A percentile compares a stretch with the other conserved stretches of the same genome.
phyloP scores from a whole-genome alignment of 1,139 yeast genomes.

The Kazachstania sp. region DNA sequence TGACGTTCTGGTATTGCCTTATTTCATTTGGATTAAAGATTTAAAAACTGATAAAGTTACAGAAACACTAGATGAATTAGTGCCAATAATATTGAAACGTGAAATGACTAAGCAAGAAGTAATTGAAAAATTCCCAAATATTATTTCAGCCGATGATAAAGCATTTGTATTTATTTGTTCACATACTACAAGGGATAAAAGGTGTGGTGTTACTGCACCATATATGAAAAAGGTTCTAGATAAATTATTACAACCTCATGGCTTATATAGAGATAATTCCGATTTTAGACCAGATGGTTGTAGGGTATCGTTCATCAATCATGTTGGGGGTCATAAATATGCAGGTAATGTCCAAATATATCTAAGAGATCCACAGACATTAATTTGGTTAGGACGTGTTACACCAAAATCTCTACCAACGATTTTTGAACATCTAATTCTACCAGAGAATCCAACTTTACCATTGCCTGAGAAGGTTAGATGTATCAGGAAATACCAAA shows the following conservation, averaged over 20 bases:
- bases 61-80: conserved; percentile 39
- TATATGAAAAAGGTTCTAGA: conserved; percentile 75
- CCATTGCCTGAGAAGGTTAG: conserved; percentile 31
- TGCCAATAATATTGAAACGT: conserved; percentile 36
- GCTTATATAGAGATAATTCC: conserved; percentile 61
- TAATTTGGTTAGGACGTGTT: conserved; percentile 83
- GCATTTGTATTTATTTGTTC: conserved; percentile 75
- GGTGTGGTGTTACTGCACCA: conserved; percentile 95
- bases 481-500: conserved; percentile 27
- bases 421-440: conserved; percentile 50
- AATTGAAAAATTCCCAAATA: conserved; percentile 17
- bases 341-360: conserved; percentile 83
- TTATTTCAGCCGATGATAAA: conserved; percentile 37
- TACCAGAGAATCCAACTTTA: conserved; percentile 23
- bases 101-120: conserved; percentile 12
- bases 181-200: conserved; percentile 81
- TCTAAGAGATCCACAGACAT: conserved; percentile 54
- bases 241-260: conserved; percentile 58
- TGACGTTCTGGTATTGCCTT: conserved; percentile 65
- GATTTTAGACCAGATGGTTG: conserved; percentile 72
- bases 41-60: conserved; percentile 41
- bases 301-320: conserved; percentile 60
- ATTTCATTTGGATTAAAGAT: conserved; percentile 61
- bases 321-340: conserved; percentile 92
- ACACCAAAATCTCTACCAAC: conserved; percentile 67